Percentiles rank a stretch among this genome's conserved stretches.
These are phyloP conservation scores for Debaryomyces hansenii DNA, from an alignment of 805 yeast genomes.

Conservation along the genomic window DNA sequence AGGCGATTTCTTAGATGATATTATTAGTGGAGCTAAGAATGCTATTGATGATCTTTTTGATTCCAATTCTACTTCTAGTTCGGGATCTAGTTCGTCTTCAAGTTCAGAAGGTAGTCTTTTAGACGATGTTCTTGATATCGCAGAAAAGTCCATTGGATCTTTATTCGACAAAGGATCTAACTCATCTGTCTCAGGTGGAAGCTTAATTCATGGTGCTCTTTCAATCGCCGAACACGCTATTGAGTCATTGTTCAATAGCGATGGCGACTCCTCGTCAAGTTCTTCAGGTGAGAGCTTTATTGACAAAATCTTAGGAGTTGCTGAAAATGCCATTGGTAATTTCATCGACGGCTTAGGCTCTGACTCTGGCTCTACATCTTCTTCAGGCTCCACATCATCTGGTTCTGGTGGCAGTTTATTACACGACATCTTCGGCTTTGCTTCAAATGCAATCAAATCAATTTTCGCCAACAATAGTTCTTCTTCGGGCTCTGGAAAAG, in stretches of 20 bases:
- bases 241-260: neutral
- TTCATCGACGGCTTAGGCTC: conserved; percentile 1
- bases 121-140: conserved; percentile 4
- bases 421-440: conserved; percentile 2
- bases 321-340: neutral
- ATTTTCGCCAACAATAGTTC: conserved; percentile 3
- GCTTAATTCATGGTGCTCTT: neutral
- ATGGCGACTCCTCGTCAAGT: neutral
- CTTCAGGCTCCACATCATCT: neutral
- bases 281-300: conserved; percentile 1
- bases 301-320: neutral
- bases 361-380: neutral
- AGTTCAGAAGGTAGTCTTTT: conserved; percentile 2
- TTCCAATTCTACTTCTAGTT: neutral
- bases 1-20: conserved; percentile 4
- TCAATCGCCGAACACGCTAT: conserved; percentile 1
- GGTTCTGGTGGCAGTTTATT: conserved; percentile 4
- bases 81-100: neutral
- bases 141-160: conserved; percentile 3
- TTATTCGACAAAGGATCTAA: conserved; percentile 3
- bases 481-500: conserved; percentile 5
- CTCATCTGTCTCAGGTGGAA: conserved; percentile 3
- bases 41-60: conserved; percentile 3
- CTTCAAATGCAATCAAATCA: conserved; percentile 1
- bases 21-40: conserved; percentile 2